Evolutionary conservation across 805 yeast genomes (phyloP).

Genomic region (Candida coleopterorum): DNA sequence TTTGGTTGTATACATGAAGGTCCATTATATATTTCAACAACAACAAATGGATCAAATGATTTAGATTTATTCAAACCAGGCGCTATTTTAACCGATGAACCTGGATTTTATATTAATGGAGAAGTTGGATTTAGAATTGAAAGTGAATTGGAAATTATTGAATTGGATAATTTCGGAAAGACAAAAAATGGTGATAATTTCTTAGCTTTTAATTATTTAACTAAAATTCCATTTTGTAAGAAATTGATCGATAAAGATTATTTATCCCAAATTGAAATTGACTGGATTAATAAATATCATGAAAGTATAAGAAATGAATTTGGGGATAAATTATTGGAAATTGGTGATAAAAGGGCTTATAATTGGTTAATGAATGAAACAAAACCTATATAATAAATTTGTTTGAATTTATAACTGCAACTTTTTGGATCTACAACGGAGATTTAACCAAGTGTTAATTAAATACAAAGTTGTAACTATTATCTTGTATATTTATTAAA

Average conservation of each 20-base stretch:
- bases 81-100: slow-evolving; percentile 83
- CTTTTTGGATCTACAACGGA: too few relatives aligned
- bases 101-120: slow-evolving; percentile 91
- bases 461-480: too few relatives aligned
- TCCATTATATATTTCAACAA: slow-evolving; percentile 75
- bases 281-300: slow-evolving; percentile 39
- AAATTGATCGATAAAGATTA: slow-evolving; percentile 30
- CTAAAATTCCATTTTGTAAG: slow-evolving; percentile 37
- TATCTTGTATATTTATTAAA: too few relatives aligned
- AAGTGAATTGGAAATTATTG: slow-evolving; percentile 65
- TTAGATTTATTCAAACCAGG: slow-evolving; percentile 47
- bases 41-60: slow-evolving; percentile 45
- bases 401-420: too few relatives aligned
- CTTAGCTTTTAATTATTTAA: slow-evolving; percentile 36
- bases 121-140: slow-evolving; percentile 87
- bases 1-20: slow-evolving; percentile 92
- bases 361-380: slow-evolving; percentile 74
- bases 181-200: slow-evolving; percentile 27
- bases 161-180: slow-evolving; percentile 32
- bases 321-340: slow-evolving; percentile 41
- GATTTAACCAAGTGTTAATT: too few relatives aligned
- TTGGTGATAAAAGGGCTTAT: slow-evolving; percentile 54
- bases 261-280: slow-evolving; percentile 25
- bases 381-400: slow-evolving; percentile 25
- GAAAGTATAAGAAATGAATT: slow-evolving; percentile 27